Evolutionary conservation across 805 yeast species (phyloP).

Genomic region (Saccharomycopsis amapae): DNA sequence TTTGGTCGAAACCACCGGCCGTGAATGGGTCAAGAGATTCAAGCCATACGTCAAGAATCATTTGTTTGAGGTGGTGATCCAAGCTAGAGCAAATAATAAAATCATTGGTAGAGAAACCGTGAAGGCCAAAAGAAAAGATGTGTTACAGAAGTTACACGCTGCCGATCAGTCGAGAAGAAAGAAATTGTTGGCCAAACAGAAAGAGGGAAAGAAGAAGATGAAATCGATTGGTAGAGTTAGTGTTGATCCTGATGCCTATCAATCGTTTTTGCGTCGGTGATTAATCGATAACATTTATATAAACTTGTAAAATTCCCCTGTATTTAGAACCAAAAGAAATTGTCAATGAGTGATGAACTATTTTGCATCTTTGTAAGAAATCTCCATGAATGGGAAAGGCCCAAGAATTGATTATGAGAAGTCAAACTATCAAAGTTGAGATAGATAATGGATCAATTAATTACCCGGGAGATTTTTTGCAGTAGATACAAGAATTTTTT

Average conservation of each 20-base stretch:
- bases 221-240: constrained; percentile 70
- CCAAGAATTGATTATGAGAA: too few relatives aligned
- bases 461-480: too few relatives aligned
- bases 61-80: constrained; percentile 86
- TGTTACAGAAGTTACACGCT: constrained; percentile 88
- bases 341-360: too few relatives aligned
- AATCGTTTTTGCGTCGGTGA: constrained; percentile 53
- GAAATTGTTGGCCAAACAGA: constrained; percentile 80
- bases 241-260: constrained; percentile 82
- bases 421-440: too few relatives aligned
- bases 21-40: constrained; percentile 76
- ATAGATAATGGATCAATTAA: too few relatives aligned
- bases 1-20: constrained; percentile 65
- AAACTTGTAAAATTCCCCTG: too few relatives aligned
- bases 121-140: constrained; percentile 90
- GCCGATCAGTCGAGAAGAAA: constrained; percentile 86
- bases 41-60: constrained; percentile 75
- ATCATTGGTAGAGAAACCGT: constrained; percentile 89
- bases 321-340: too few relatives aligned
- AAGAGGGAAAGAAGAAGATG: constrained; percentile 87
- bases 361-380: too few relatives aligned
- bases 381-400: too few relatives aligned
- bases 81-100: constrained; percentile 74
- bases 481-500: too few relatives aligned
- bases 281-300: too few relatives aligned